Base-by-base conservation (phyloP, 2,329 filamentous ascomycete genomes). In the Ophiostoma sp. region DNA sequence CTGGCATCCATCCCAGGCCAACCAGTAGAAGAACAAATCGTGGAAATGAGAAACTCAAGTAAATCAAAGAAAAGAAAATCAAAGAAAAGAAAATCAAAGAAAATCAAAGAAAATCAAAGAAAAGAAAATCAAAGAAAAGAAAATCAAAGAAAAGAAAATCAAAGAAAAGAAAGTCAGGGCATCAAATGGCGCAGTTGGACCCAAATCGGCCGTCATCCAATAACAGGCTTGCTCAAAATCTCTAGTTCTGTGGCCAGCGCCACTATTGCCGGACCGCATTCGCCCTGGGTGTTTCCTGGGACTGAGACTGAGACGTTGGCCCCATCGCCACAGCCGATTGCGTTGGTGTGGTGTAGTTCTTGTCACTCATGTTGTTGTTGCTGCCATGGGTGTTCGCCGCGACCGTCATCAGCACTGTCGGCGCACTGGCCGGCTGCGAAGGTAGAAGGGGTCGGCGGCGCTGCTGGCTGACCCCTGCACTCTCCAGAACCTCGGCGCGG, bases 401-500 rank as follows among this genome's bases (percentile, higher is more conserved):
- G 36, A 62, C n/a, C 42, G 49, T 27, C 42, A 66, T 64, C 16
- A 66, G 55, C 7, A 68, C 52, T 0, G 41, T 44, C 18, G 63
- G 60, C 16, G 60, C 60, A 16, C 60, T 63, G 4, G 14, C 42
- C 6, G 63, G 63, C 63, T 45, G 63, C 42, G 63, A 58, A 5
- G 65, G 49, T 5, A 63, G 8, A 5, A 68, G 52, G n/a, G 36
- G 49, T 62, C 65, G 41, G 40, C 42, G 55, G 45, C 49, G 52
- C 47, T 66, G 49, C n/a, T 7, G 6, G 45, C 63, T 18, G 42
- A 62, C 18, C 36, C 66, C 67, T 6, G 41, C 36, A 2, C 58
- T 18, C 11, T 42, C 62, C 36, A 67, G 38, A 9, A 69, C 18
- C 11, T 49, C 64, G 7, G 67, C 76, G 58, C 84, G 79, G 71